phyloP scores from a whole-genome alignment of 2,329 filamentous ascomycete genomes.

The Phialophora verrucosa region DNA sequence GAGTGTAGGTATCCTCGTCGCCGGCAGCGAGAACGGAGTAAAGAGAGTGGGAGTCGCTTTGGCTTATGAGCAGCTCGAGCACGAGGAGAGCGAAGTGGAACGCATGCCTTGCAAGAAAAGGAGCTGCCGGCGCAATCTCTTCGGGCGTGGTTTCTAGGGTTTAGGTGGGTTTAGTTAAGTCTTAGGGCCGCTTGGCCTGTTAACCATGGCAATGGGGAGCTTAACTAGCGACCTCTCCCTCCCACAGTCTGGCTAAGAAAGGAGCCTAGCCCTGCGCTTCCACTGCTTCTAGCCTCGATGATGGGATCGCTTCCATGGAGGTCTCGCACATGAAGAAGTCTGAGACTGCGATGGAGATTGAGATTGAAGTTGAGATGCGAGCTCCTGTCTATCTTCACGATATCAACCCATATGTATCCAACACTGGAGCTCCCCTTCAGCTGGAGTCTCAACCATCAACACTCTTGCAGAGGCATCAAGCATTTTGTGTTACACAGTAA shows the following conservation, averaged over 20 bases:
- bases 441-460: neutral
- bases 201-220: neutral
- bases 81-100: neutral
- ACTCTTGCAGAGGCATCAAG: neutral
- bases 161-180: conserved; percentile 10
- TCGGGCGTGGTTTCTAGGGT: conserved; percentile 1
- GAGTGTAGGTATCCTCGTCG: conserved; percentile 11
- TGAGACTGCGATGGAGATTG: neutral
- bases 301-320: neutral
- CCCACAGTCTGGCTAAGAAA: neutral
- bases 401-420: neutral
- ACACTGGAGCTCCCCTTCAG: neutral
- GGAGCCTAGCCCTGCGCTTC: conserved; percentile 4
- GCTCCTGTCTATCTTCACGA: neutral
- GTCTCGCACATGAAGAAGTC: neutral
- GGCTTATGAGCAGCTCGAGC: conserved; percentile 3
- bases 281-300: conserved; percentile 2
- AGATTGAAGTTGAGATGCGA: neutral
- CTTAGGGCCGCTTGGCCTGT: conserved; percentile 16
- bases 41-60: neutral
- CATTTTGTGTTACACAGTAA: neutral
- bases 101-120: neutral
- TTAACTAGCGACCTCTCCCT: neutral
- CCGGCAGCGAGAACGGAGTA: conserved; percentile 1
- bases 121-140: conserved; percentile 18